Evolutionary conservation across 2,329 filamentous ascomycete genomes (phyloP).

Genomic region (Seiridium unicorne): DNA sequence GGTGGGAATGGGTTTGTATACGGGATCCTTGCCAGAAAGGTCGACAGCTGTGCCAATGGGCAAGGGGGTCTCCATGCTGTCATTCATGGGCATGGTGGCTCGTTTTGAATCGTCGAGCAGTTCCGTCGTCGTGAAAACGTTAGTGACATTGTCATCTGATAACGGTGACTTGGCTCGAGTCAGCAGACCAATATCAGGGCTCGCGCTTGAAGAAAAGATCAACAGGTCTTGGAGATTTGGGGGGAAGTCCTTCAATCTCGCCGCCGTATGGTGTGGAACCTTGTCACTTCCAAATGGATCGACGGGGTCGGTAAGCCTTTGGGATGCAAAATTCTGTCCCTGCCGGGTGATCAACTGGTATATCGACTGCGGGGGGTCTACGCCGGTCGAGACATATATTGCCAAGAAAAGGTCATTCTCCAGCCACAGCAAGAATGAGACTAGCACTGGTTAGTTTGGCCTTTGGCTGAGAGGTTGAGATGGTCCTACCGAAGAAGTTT

Average conservation of each 20-base stretch:
- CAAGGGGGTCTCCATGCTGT: conserved; percentile 67
- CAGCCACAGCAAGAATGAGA: conserved; percentile 83
- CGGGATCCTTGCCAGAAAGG: conserved; percentile 77
- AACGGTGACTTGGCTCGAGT: conserved; percentile 71
- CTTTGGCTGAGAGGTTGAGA: background rate
- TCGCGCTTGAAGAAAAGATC: conserved; percentile 78
- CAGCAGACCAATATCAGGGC: conserved; percentile 75
- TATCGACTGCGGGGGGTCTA: conserved; percentile 60
- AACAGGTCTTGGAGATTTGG: conserved; percentile 80
- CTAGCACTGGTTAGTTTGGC: conserved; percentile 38
- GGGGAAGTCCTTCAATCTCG: conserved; percentile 75
- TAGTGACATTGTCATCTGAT: conserved; percentile 57
- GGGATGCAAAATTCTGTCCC: conserved; percentile 64
- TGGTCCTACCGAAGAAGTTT: conserved; percentile 63
- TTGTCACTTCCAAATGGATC: conserved; percentile 67
- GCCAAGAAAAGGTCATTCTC: conserved; percentile 83
- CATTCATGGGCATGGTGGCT: conserved; percentile 72
- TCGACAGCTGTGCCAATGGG: conserved; percentile 81
- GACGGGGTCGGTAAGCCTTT: conserved; percentile 73
- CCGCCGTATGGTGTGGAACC: conserved; percentile 72
- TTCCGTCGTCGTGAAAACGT: conserved; percentile 72
- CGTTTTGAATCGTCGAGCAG: conserved; percentile 71
- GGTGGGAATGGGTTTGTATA: conserved; percentile 72
- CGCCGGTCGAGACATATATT: conserved; percentile 68
- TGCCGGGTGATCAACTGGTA: conserved; percentile 78